Conservation (phyloP, 1,139 yeast species). For the Geotrichum reessii region DNA sequence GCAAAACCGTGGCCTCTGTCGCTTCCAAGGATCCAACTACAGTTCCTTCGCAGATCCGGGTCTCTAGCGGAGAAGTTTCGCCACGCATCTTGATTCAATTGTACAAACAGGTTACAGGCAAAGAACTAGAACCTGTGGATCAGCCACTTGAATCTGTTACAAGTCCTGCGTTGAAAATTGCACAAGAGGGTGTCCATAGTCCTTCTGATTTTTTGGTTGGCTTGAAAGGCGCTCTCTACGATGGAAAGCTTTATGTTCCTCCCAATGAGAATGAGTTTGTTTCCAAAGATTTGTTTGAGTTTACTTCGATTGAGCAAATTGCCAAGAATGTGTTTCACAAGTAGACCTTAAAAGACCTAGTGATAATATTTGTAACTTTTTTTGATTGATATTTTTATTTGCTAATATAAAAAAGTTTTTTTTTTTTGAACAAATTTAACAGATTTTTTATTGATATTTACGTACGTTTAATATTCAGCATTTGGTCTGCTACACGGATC, state of each 20-base stretch:
- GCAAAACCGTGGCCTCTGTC: constrained; percentile 6
- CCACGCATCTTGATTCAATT: not conserved
- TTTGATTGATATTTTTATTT: too few relatives aligned
- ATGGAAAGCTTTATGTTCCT: not conserved
- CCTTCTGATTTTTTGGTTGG: not conserved
- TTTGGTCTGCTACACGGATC: too few relatives aligned
- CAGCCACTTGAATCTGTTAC: not conserved
- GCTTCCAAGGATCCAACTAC: not conserved
- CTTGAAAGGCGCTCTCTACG: not conserved
- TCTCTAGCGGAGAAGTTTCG: not conserved
- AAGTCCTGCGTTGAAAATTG: not conserved
- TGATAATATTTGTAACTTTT: not conserved
- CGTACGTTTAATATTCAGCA: too few relatives aligned
- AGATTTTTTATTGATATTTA: too few relatives aligned
- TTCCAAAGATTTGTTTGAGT: constrained; percentile 8
- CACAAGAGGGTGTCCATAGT: not conserved
- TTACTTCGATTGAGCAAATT: not conserved
- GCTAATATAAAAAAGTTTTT: too few relatives aligned
- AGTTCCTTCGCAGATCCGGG: not conserved
- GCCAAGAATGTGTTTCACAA: not conserved
- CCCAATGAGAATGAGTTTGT: constrained; percentile 4
- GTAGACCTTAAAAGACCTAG: not conserved
- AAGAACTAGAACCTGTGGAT: not conserved
- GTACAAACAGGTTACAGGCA: not conserved
- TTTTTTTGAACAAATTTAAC: too few relatives aligned